Evolutionary conservation across 306 rosid species (phyloP), one percentile per base, ranked within the genome.

Genomic region (Geum urbanum): DNA sequence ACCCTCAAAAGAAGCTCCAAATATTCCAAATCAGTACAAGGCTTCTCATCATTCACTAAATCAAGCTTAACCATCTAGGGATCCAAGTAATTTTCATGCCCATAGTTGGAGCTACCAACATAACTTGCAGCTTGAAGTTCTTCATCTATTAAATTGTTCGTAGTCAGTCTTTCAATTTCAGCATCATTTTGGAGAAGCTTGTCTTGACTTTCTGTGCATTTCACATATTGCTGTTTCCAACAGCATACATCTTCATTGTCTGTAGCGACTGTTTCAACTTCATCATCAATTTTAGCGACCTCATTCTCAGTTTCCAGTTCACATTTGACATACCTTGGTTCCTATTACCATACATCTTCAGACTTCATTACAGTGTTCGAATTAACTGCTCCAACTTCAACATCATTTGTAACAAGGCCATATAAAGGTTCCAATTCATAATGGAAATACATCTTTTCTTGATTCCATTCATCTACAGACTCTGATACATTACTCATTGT

Each of bases 241-340:
- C 37, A 32, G 37, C 3, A 32, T 32, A 32, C 37, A 32, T 32
- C 37, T 32, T 32, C 37, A 32, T 32, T 32, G 37, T 32, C 37
- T 32, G 37, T 32, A 32, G 37, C 37, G 37, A 32, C 3, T 32
- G 37, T 32, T 32, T 37, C 27, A 15, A 61, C 48, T 16, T 49
- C 64, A 22, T 1, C 64, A 8, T 37, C 40, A 22, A 14, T 15
- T 24, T 10, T 32, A 15, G 44, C 52, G 41, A 69, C 53, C 43
- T 69, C 63, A 7, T 20, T 2, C 14, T 54, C 22, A 22, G 20
- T 14, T 59, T 59, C n/a, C 24, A 14, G 8, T 41, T 69, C 44
- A 0, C 64, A 43, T 56, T 69, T 55, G 14, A 41, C 73, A 69
- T 24, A 35, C 35, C 22, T 69, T 4, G 73, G 43, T 69, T 54